A percentile compares a stretch with the other conserved stretches of the same genome.
Conservation (phyloP, 176 grass and related monocot species). For the Aegilops sharonensis region DNA sequence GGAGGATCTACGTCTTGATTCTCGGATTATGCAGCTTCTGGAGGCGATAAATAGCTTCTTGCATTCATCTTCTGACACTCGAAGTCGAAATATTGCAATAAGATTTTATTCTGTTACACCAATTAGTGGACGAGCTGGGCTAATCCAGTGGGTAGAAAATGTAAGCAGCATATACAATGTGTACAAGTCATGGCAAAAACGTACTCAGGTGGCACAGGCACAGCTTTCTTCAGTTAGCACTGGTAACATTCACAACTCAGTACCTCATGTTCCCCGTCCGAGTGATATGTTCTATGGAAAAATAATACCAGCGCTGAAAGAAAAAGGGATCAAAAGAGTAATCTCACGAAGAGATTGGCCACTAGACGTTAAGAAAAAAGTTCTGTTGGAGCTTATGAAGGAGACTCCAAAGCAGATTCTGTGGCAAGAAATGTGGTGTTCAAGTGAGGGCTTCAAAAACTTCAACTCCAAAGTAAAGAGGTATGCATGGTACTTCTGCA, state of each 20-base stretch:
- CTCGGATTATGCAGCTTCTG: constrained; percentile 92
- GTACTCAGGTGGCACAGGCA: constrained; percentile 65
- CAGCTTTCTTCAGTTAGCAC: constrained; percentile 67
- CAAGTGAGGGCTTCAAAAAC: constrained; percentile 89
- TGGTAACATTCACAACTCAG: constrained; percentile 52
- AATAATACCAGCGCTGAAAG: constrained; percentile 98
- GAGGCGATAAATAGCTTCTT: constrained; percentile 87
- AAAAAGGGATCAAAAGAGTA: constrained; percentile 98
- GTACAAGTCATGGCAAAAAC: constrained; percentile 94
- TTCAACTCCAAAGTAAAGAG: constrained; percentile 91
- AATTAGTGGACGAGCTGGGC: constrained; percentile 83
- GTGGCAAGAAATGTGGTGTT: constrained; percentile 97
- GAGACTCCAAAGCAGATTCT: constrained; percentile 92
- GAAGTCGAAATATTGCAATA: constrained; percentile 62
- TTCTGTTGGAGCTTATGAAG: constrained; percentile 93
- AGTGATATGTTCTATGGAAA: constrained; percentile 99
- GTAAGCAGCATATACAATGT: constrained; percentile 96
- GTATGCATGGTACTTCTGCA: constrained; percentile 43
- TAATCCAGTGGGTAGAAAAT: constrained; percentile 98
- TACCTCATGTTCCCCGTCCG: constrained; percentile 82
- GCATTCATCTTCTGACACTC: constrained; percentile 56
- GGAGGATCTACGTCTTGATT: constrained; percentile 97
- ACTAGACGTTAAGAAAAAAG: constrained; percentile 91
- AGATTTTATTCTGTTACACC: constrained; percentile 95
- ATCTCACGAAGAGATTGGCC: constrained; percentile 99